phyloP scores from a whole-genome alignment of 108 stramenopile species.

The Skeletonema menzelii region DNA sequence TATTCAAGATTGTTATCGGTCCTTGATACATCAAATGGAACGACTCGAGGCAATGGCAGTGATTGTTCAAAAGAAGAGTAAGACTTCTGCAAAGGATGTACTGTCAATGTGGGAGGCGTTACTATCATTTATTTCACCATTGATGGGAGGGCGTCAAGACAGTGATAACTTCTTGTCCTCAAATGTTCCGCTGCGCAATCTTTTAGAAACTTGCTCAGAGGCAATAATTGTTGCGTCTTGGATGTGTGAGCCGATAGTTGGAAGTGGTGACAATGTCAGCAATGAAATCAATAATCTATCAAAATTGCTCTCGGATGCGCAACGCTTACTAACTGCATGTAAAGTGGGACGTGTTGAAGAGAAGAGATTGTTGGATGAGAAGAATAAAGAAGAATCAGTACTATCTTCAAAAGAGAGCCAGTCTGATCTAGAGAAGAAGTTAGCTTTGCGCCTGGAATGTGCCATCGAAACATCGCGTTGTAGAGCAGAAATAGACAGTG shows the following conservation, averaged over 20 bases:
- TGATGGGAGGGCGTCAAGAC: background rate
- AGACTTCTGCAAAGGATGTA: background rate
- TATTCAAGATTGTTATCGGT: conserved; percentile 26
- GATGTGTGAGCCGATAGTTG: conserved; percentile 34
- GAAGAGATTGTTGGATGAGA: conserved; percentile 5
- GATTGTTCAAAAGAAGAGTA: conserved; percentile 12
- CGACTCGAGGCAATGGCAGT: conserved; percentile 23
- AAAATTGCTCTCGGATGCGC: conserved; percentile 16
- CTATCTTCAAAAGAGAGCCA: conserved; percentile 14
- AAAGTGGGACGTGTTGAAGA: conserved; percentile 2
- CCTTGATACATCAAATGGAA: conserved; percentile 16
- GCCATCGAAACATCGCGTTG: conserved; percentile 19
- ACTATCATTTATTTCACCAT: conserved; percentile 29
- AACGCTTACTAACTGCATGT: conserved; percentile 16
- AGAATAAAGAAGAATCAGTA: conserved; percentile 1
- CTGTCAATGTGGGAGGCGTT: conserved; percentile 16
- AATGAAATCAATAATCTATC: conserved; percentile 2
- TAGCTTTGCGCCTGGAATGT: conserved; percentile 14
- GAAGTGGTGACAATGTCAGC: background rate
- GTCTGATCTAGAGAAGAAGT: conserved; percentile 16
- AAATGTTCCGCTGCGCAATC: conserved; percentile 6
- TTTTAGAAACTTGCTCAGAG: conserved; percentile 24
- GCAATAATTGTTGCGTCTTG: conserved; percentile 27
- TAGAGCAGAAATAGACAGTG: conserved; percentile 11
- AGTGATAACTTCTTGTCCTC: background rate